phyloP scores from a whole-genome alignment of 129 eudicot genomes.

The Helichrysum umbraculigerum region DNA sequence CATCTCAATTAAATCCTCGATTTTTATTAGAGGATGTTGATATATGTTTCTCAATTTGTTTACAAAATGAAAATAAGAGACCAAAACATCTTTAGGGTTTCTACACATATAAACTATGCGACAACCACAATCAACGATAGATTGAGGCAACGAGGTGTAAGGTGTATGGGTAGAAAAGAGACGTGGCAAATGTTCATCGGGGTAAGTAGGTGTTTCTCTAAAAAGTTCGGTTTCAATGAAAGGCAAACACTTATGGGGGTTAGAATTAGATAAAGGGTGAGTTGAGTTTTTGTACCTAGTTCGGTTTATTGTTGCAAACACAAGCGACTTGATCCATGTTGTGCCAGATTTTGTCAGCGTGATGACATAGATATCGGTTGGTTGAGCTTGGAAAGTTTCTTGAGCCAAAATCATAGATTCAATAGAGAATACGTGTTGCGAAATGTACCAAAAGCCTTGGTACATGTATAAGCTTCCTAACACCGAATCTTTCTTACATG shows the following conservation, averaged over 20 bases:
- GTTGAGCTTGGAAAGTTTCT: constrained; percentile 24
- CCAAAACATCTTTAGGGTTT: constrained; percentile 56
- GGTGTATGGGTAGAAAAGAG: constrained; percentile 50
- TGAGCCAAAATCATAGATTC: neutral
- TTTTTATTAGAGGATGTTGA: neutral
- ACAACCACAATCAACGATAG: constrained; percentile 33
- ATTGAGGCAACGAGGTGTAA: constrained; percentile 32
- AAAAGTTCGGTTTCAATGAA: constrained; percentile 17
- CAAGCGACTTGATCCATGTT: constrained; percentile 39
- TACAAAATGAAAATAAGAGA: constrained; percentile 46
- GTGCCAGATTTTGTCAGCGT: constrained; percentile 33
- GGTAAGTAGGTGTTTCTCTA: neutral
- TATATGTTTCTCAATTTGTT: constrained; percentile 25
- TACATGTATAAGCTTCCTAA: constrained; percentile 20
- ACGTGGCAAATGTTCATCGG: constrained; percentile 14
- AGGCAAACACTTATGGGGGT: constrained; percentile 26
- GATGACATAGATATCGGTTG: constrained; percentile 26
- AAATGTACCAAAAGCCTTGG: constrained; percentile 27
- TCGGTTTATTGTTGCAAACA: constrained; percentile 31
- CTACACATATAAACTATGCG: constrained; percentile 47
- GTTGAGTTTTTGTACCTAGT: neutral
- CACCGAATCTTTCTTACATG: constrained; percentile 23
- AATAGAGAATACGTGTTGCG: too few species aligned
- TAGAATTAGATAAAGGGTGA: constrained; percentile 20
- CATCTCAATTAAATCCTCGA: constrained; percentile 28